These are phyloP conservation scores for Ettlia oleoabundans DNA, from an alignment of 139 green algal species.

Conservation along the genomic window DNA sequence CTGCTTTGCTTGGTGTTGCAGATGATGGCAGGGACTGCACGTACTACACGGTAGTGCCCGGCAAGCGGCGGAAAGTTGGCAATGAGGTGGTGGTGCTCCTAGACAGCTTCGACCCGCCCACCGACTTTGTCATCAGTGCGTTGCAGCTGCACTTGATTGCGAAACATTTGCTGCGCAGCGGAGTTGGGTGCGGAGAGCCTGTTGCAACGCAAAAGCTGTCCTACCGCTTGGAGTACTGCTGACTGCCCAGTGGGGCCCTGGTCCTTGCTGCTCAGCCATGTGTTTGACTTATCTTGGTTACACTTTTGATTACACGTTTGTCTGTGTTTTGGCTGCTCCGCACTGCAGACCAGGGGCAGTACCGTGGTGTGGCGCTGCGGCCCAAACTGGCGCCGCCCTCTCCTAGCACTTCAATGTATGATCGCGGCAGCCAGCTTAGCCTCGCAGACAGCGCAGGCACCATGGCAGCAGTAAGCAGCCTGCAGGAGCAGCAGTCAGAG, in stretches of 20 bases:
- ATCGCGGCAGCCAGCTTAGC: not conserved
- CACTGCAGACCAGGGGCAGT: slow-evolving; percentile 20
- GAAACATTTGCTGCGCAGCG: not conserved
- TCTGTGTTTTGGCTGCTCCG: not conserved
- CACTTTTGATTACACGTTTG: not conserved
- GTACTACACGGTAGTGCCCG: slow-evolving; percentile 72
- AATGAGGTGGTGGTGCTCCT: not conserved
- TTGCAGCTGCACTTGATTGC: slow-evolving; percentile 11
- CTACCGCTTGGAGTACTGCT: no score
- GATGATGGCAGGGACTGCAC: slow-evolving; percentile 78
- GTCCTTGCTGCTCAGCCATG: no score
- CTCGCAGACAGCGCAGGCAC: not conserved
- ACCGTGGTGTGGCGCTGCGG: slow-evolving; percentile 1
- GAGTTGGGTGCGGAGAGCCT: not conserved
- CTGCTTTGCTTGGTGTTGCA: not conserved
- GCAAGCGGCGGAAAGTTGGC: not conserved
- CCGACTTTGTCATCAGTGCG: slow-evolving; percentile 45
- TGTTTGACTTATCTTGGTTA: no score
- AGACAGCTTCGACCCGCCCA: slow-evolving; percentile 34
- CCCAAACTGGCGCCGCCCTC: not conserved
- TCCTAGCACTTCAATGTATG: not conserved
- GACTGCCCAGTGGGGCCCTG: no score
- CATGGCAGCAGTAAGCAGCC: no score
- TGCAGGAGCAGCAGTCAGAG: no score
- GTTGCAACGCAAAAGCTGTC: not conserved